phyloP scores from a whole-genome alignment of 1,284 basidiomycete species.

The Sporisorium sorghi region DNA sequence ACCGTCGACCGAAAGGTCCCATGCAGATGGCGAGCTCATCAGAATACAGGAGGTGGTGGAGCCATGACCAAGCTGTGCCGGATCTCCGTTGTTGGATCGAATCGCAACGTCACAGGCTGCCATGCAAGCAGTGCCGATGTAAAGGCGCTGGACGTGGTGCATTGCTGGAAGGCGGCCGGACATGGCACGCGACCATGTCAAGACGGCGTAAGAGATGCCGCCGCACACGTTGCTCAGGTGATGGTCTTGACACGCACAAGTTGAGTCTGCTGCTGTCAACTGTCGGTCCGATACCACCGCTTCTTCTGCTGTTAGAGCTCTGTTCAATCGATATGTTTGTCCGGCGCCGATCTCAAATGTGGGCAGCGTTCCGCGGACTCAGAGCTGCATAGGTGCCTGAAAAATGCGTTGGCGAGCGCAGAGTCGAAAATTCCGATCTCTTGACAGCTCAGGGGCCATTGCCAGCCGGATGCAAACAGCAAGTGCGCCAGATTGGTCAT shows the following conservation, averaged over 20 bases:
- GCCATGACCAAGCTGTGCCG: too few species aligned
- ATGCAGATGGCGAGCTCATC: too few species aligned
- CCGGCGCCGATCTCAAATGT: constrained; percentile 7
- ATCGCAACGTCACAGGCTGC: too few species aligned
- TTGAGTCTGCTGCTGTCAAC: neutral
- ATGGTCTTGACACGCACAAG: neutral
- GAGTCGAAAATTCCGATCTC: neutral
- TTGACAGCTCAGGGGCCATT: neutral
- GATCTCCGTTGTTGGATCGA: too few species aligned
- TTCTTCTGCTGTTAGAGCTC: neutral
- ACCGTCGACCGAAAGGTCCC: neutral
- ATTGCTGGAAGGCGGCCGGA: neutral
- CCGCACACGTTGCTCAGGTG: neutral
- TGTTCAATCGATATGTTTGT: neutral
- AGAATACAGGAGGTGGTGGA: neutral
- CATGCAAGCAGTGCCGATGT: neutral
- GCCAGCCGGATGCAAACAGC: neutral
- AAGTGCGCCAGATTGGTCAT: constrained; percentile 4
- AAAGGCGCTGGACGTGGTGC: neutral
- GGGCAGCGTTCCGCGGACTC: constrained; percentile 17
- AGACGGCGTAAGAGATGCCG: neutral
- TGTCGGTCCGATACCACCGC: neutral
- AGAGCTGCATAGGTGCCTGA: constrained; percentile 12
- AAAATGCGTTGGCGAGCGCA: neutral
- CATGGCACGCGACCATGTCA: constrained; percentile 1